Evolutionary conservation across 441 rosid species (phyloP).

Genomic region (Melastoma candidum): DNA sequence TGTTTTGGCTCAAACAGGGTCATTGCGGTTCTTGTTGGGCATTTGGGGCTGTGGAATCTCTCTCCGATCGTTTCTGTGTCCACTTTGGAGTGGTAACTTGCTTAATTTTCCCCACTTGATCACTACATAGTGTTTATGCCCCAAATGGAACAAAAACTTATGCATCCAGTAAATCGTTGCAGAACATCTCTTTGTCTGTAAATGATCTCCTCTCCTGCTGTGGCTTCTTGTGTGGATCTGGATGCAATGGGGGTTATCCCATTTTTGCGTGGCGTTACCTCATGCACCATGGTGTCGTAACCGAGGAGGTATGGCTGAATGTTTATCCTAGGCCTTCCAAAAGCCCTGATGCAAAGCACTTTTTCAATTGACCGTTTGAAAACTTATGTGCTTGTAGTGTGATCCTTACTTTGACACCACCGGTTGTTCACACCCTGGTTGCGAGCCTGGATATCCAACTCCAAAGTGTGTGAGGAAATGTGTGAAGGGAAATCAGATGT

Average conservation of each 20-base stretch:
- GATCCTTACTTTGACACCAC: conserved; percentile 77
- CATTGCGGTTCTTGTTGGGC: conserved; percentile 99
- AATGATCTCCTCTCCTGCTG: conserved; percentile 94
- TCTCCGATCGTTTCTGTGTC: conserved; percentile 92
- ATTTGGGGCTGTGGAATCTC: conserved; percentile 86
- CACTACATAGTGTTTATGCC: neutral
- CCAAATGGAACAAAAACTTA: neutral
- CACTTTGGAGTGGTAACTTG: conserved; percentile 57
- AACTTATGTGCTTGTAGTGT: conserved; percentile 40
- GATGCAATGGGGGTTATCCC: conserved; percentile 87
- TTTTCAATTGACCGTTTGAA: conserved; percentile 1
- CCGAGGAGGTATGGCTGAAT: conserved; percentile 56
- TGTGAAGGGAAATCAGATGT: conserved; percentile 52
- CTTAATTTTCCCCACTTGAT: neutral
- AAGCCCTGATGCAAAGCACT: neutral
- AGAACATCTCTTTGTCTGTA: conserved; percentile 82
- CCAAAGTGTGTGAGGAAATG: conserved; percentile 78
- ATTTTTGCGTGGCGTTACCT: conserved; percentile 78
- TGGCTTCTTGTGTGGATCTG: conserved; percentile 86
- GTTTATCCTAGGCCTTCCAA: neutral
- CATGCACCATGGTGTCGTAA: conserved; percentile 64
- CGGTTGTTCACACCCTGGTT: conserved; percentile 96
- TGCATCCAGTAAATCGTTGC: conserved; percentile 20
- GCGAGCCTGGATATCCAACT: conserved; percentile 85
- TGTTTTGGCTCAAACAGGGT: conserved; percentile 44